A percentile compares a stretch with the other conserved stretches of the same genome.
Evolutionary conservation across 306 rosid species (phyloP).

Genomic region (Trichosanthes cucumerina): DNA sequence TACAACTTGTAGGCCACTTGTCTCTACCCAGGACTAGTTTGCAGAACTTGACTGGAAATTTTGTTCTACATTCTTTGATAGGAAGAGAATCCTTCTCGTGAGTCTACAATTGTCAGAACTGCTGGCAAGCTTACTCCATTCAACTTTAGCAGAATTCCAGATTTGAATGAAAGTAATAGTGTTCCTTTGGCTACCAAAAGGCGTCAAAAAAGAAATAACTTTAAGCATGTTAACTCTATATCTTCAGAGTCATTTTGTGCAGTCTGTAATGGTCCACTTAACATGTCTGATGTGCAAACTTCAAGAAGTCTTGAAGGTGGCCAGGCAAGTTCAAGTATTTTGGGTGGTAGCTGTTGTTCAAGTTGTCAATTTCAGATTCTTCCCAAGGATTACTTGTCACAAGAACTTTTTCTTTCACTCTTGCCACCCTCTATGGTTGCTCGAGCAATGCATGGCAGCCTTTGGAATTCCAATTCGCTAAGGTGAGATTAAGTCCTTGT

Average conservation of each 20-base stretch:
- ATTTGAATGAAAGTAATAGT: constrained; percentile 43
- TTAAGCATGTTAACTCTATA: constrained; percentile 55
- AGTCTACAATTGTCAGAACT: constrained; percentile 84
- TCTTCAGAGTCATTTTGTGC: constrained; percentile 70
- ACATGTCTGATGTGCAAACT: constrained; percentile 51
- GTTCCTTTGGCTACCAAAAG: constrained; percentile 68
- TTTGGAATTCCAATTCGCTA: constrained; percentile 22
- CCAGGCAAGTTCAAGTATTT: constrained; percentile 21
- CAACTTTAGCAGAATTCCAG: constrained; percentile 76
- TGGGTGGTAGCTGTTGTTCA: constrained; percentile 47
- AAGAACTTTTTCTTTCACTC: constrained; percentile 37
- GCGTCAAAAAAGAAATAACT: constrained; percentile 79
- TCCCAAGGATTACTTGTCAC: constrained; percentile 40
- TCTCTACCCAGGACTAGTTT: neutral
- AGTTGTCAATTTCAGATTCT: constrained; percentile 86
- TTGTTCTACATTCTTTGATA: constrained; percentile 19
- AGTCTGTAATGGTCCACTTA: constrained; percentile 71
- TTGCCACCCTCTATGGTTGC: constrained; percentile 46
- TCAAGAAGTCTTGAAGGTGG: constrained; percentile 19
- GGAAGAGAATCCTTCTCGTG: constrained; percentile 93
- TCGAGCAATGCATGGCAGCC: constrained; percentile 36
- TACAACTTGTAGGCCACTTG: neutral
- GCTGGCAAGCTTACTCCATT: constrained; percentile 93
- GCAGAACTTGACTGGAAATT: constrained; percentile 4
- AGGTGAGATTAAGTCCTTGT: constrained; percentile 41